Percentiles rank a stretch among this genome's conserved stretches.
Conservation (phyloP, 1,284 basidiomycete species). For the Fomes fomentarius region DNA sequence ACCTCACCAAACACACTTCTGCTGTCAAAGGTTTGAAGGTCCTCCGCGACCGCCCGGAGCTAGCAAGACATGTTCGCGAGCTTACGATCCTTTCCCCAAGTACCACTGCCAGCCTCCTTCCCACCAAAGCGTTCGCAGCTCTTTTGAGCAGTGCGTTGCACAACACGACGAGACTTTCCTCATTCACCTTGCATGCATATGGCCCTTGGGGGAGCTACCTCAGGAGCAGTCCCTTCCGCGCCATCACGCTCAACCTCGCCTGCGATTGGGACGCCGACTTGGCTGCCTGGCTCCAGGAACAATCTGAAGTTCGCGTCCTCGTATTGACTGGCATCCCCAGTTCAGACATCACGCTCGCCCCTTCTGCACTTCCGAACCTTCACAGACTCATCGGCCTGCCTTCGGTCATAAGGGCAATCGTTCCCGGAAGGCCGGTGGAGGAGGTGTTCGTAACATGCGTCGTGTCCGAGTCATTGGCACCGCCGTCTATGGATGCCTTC, state of each 20-base stretch:
- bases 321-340: not conserved
- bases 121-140: not conserved
- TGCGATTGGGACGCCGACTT: conserved; percentile 9
- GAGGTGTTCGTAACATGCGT: not conserved
- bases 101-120: too few species aligned
- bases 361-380: not conserved
- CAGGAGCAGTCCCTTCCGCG: conserved; percentile 2
- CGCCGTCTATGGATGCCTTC: not conserved
- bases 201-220: not conserved
- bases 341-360: not conserved
- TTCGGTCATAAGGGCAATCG: not conserved
- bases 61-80: not conserved
- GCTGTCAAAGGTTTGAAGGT: conserved; percentile 1
- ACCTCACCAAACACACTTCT: not conserved
- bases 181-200: not conserved
- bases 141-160: conserved; percentile 8
- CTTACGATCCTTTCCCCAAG: not conserved
- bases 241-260: not conserved
- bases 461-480: not conserved
- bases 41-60: not conserved
- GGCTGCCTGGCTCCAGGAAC: conserved; percentile 3
- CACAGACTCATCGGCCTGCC: not conserved
- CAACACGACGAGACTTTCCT: conserved; percentile 1
- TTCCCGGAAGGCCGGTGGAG: not conserved
- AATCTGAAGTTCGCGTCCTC: not conserved